phyloP scores from a whole-genome alignment of 805 yeast species.

The Starmerella bombi region DNA sequence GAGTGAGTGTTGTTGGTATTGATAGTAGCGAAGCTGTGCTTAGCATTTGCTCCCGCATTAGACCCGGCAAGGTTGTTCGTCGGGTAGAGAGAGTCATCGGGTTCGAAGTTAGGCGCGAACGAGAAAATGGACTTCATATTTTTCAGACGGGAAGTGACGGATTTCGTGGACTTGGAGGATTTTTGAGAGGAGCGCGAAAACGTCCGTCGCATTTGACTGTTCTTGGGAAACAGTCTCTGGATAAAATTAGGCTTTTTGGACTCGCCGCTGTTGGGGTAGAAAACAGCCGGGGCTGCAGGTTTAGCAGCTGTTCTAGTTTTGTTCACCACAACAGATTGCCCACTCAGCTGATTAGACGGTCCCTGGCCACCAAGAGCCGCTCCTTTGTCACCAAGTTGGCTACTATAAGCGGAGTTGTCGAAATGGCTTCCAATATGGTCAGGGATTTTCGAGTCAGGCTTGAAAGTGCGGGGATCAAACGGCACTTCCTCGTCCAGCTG shows the following conservation, averaged over 20 bases:
- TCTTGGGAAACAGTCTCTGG: slow-evolving; percentile 17
- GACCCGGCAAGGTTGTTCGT: slow-evolving; percentile 3
- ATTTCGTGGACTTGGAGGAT: slow-evolving; percentile 4
- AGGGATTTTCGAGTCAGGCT: slow-evolving; percentile 11
- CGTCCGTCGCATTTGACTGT: slow-evolving; percentile 12
- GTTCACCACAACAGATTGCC: not conserved
- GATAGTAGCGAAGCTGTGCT: not conserved
- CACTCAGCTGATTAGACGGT: not conserved
- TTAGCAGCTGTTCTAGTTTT: not conserved
- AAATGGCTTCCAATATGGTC: slow-evolving; percentile 17
- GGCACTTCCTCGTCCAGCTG: slow-evolving; percentile 20
- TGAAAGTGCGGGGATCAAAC: slow-evolving; percentile 17
- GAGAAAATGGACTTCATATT: slow-evolving; percentile 14
- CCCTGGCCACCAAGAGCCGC: not conserved
- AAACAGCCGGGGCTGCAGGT: not conserved
- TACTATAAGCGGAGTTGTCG: slow-evolving; percentile 6
- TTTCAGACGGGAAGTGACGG: slow-evolving; percentile 6
- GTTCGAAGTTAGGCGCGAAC: slow-evolving; percentile 6
- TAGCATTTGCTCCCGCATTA: not conserved
- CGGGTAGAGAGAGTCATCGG: slow-evolving; percentile 16
- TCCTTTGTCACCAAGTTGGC: not conserved
- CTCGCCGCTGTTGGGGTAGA: slow-evolving; percentile 3
- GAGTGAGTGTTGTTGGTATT: not conserved
- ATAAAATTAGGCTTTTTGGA: slow-evolving; percentile 9
- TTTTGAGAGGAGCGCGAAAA: slow-evolving; percentile 7